These are phyloP conservation scores for Magnusiomyces suaveolens DNA, from an alignment of 1,139 yeast genomes.

Conservation along the genomic window DNA sequence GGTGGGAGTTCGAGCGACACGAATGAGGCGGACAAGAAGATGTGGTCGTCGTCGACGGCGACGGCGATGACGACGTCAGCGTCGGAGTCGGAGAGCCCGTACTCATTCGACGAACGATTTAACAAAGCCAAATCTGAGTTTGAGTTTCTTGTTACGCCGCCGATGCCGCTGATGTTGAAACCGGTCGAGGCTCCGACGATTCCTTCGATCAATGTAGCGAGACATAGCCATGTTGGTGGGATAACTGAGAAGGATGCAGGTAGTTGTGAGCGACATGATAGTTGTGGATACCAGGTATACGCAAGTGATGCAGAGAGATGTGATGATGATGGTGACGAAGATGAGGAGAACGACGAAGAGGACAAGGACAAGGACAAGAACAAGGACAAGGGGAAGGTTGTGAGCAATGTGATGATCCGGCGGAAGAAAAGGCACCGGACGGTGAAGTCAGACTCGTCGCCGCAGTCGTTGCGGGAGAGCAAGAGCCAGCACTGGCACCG, in stretches of 20 bases:
- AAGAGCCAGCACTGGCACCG: no score
- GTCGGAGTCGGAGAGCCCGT: background rate
- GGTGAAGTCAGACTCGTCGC: background rate
- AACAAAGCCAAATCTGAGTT: background rate
- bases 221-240: background rate
- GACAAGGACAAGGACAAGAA: no score
- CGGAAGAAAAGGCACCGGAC: background rate
- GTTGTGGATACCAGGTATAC: background rate
- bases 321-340: background rate
- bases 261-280: background rate
- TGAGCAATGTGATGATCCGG: background rate
- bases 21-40: background rate
- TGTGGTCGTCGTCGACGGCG: background rate
- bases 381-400: no score
- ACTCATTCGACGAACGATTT: background rate
- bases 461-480: background rate
- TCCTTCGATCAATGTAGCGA: background rate
- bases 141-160: no score
- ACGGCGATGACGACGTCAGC: background rate
- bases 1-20: background rate
- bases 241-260: background rate
- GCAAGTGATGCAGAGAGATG: background rate
- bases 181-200: background rate
- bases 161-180: background rate
- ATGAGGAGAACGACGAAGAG: no score